Evolutionary conservation across 257 asterid species (phyloP).

Genomic region (Haberlea rhodopensis): DNA sequence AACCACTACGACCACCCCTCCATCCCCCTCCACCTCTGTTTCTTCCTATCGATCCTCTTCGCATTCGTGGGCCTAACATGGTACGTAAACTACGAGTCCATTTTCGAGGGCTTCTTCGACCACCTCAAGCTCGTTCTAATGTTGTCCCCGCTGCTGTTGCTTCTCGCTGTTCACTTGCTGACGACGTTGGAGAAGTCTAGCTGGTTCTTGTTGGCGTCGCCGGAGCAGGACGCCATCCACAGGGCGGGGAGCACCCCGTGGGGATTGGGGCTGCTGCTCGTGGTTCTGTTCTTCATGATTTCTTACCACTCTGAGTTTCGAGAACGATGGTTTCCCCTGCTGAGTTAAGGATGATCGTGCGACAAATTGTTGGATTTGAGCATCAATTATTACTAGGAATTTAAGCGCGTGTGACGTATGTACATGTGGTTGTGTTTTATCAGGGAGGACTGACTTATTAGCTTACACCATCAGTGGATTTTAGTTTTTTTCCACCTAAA

Average conservation of each 20-base stretch:
- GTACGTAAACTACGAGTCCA: constrained; percentile 68
- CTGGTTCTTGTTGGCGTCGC: constrained; percentile 37
- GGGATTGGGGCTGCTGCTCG: constrained; percentile 78
- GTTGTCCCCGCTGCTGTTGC: constrained; percentile 67
- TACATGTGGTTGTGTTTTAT: too few species aligned
- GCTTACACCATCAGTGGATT: too few species aligned
- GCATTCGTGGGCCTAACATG: constrained; percentile 67
- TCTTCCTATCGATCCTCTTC: constrained; percentile 61
- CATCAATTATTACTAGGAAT: too few species aligned
- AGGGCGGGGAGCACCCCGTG: constrained; percentile 83
- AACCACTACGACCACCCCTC: constrained; percentile 41
- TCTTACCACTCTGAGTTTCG: constrained; percentile 76
- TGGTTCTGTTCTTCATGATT: constrained; percentile 75
- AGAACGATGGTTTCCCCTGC: constrained; percentile 81
- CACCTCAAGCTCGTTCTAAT: constrained; percentile 59
- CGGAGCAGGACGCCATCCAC: constrained; percentile 59
- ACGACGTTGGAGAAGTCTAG: constrained; percentile 37
- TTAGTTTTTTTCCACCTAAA: too few species aligned
- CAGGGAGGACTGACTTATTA: too few species aligned
- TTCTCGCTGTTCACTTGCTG: constrained; percentile 58
- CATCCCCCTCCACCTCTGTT: constrained; percentile 60
- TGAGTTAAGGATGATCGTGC: constrained; percentile 22
- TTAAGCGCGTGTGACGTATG: too few species aligned
- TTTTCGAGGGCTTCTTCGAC: constrained; percentile 66
- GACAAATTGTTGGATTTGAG: too few species aligned